These are phyloP conservation scores for Neurospora sp. DNA, from an alignment of 2,329 filamentous ascomycete genomes.

Conservation along the genomic window DNA sequence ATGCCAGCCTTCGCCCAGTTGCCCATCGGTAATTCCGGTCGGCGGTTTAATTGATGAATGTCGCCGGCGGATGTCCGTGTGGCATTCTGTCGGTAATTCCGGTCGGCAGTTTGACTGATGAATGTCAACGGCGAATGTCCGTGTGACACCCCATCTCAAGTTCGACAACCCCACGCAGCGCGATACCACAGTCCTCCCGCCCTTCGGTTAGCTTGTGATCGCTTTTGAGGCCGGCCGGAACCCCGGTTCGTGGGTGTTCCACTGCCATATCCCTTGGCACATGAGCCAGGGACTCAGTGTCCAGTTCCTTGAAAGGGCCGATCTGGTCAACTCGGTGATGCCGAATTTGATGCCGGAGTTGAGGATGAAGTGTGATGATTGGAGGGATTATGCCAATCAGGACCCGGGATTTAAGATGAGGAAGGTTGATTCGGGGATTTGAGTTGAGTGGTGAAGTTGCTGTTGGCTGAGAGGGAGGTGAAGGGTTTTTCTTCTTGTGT, in stretches of 20 bases:
- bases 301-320: constrained; percentile 7
- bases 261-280: constrained; percentile 37
- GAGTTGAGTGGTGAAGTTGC: constrained; percentile 3
- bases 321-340: constrained; percentile 1
- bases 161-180: constrained; percentile 28
- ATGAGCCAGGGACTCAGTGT: constrained; percentile 9
- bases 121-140: too few species aligned
- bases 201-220: constrained; percentile 26
- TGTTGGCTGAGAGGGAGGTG: neutral
- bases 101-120: too few species aligned
- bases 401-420: neutral
- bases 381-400: constrained; percentile 2
- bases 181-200: constrained; percentile 27
- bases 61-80: too few species aligned
- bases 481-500: neutral
- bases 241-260: constrained; percentile 33
- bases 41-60: too few species aligned
- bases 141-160: constrained; percentile 14
- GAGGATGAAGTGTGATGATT: constrained; percentile 5
- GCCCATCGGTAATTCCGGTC: too few species aligned
- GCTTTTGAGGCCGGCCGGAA: constrained; percentile 25
- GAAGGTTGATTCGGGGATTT: constrained; percentile 7
- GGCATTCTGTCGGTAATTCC: too few species aligned
- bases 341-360: neutral
- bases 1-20: too few species aligned